A percentile compares a stretch with the other conserved stretches of the same genome.
phyloP scores from a whole-genome alignment of 768 basidiomycete genomes.

The Leccinum arenicola region DNA sequence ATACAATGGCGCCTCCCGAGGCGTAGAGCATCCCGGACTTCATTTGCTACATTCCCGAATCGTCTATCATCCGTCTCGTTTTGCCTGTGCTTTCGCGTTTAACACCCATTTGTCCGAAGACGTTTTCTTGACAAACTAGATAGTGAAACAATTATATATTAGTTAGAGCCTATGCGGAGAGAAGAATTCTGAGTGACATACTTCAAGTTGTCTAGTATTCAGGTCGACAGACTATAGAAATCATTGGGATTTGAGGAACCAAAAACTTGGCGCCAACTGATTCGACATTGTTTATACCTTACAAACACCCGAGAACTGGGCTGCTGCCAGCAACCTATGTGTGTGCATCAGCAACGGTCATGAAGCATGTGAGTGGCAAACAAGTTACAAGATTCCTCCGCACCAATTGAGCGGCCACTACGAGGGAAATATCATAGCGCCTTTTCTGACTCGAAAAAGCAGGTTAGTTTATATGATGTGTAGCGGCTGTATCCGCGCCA shows the following conservation, averaged over 20 bases:
- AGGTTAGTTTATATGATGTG: no score
- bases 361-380: no score
- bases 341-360: no score
- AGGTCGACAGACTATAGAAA: no score
- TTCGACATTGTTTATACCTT: neutral
- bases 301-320: neutral
- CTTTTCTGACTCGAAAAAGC: no score
- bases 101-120: no score
- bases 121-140: neutral
- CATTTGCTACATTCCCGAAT: neutral
- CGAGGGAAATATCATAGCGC: no score
- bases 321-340: no score
- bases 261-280: neutral
- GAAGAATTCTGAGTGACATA: neutral
- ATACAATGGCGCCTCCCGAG: neutral
- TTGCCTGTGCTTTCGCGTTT: neutral
- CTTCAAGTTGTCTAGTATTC: neutral
- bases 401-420: no score
- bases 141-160: neutral
- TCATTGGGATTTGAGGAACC: neutral
- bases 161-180: neutral
- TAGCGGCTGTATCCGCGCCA: no score
- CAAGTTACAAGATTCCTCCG: no score
- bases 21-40: neutral
- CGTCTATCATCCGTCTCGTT: neutral